Conservation (phyloP, 345 rosid genomes). For the Psidium friedrichsthalianum region DNA sequence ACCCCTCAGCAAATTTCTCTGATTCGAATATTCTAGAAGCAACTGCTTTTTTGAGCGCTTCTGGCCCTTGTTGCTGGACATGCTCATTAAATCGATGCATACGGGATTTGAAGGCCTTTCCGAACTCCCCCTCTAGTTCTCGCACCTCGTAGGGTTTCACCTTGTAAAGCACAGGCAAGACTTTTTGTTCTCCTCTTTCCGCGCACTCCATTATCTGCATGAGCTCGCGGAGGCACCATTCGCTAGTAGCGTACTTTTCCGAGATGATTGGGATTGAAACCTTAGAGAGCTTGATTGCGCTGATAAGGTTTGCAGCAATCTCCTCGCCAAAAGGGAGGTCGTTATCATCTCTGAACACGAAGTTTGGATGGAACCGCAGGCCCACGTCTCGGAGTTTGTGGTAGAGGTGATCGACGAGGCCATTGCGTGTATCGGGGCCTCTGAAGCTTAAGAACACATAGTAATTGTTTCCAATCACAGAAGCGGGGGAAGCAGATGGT, state of each 20-base stretch:
- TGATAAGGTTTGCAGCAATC: not conserved
- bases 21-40: not conserved
- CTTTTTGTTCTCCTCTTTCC: not conserved
- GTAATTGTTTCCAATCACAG: not conserved
- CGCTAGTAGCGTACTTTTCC: not conserved
- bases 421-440: not conserved
- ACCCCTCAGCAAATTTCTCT: not conserved
- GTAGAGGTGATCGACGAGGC: not conserved
- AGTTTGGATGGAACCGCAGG: not conserved
- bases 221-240: not conserved
- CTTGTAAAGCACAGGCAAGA: not conserved
- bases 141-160: not conserved
- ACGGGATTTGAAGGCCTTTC: rapidly evolving
- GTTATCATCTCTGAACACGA: not conserved
- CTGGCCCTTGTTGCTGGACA: not conserved
- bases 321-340: not conserved
- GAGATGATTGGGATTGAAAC: not conserved
- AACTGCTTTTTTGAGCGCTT: not conserved
- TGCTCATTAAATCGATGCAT: rapidly evolving
- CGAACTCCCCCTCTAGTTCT: not conserved
- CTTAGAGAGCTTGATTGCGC: not conserved
- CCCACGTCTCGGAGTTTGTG: not conserved
- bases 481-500: not conserved
- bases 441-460: not conserved
- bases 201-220: not conserved